Conservation (phyloP, 2,329 filamentous ascomycete genomes). For the Coniochaeta pulveracea region DNA sequence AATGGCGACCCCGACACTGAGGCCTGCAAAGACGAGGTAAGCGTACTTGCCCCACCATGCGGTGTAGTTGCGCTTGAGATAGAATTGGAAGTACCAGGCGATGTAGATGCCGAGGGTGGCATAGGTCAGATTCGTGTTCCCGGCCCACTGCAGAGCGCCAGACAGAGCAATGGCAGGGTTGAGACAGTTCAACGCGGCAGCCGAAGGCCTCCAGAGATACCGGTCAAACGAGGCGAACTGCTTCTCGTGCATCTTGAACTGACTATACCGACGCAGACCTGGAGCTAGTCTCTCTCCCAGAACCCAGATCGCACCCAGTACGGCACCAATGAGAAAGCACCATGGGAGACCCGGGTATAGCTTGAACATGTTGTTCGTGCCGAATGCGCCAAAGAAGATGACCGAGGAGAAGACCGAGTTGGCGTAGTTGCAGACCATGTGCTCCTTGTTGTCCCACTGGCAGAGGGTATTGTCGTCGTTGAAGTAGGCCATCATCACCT, state of each 20-base stretch:
- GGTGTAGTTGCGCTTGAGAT: constrained; percentile 15
- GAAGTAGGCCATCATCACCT: constrained; percentile 23
- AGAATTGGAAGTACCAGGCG: constrained; percentile 16
- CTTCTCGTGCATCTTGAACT: constrained; percentile 9
- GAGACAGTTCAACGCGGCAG: constrained; percentile 7
- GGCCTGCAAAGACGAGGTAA: constrained; percentile 15
- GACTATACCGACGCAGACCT: constrained; percentile 7
- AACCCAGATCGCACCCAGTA: constrained; percentile 18
- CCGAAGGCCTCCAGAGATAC: constrained; percentile 13
- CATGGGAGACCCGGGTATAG: constrained; percentile 13
- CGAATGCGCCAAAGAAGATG: constrained; percentile 19
- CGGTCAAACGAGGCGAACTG: constrained; percentile 11
- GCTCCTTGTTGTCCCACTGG: constrained; percentile 1
- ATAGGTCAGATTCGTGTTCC: constrained; percentile 17
- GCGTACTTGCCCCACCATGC: constrained; percentile 18
- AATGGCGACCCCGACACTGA: constrained; percentile 20
- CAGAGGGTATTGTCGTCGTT: constrained; percentile 17
- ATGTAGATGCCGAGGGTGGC: constrained; percentile 18
- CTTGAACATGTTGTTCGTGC: constrained; percentile 5
- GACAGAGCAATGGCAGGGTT: constrained; percentile 15
- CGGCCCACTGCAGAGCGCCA: constrained; percentile 18
- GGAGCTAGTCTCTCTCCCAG: constrained; percentile 15
- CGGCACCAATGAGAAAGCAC: constrained; percentile 22
- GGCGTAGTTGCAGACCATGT: constrained; percentile 3
- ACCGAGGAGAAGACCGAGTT: constrained; percentile 2